Evolutionary conservation across 106 monocot species (phyloP), one percentile per base, ranked within the genome.

Genomic region (Dendrobium huoshanense): DNA sequence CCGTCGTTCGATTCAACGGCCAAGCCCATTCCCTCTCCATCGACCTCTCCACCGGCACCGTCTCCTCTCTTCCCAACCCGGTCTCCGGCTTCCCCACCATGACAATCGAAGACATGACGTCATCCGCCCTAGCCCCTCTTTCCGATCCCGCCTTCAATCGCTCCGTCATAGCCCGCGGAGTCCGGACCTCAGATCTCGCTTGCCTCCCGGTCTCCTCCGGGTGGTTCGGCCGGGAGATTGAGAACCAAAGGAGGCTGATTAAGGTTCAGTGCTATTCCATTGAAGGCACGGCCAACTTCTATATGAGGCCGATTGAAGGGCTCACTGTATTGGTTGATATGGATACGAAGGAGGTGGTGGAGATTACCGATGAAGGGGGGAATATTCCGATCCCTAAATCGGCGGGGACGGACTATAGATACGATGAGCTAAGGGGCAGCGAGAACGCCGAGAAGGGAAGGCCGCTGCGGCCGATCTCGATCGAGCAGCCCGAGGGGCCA

Each of bases 281-380:
- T 9, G 88, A 94, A 72, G 93, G 90, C 55, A 96, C 96, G 18
- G 90, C 96, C n/a, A 96, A 96, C 80, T 96, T 96, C 88, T 96
- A 96, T 90, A 96, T 96, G 93, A 85, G 96, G 18, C 96, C 96
- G 37, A 92, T 96, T 84, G 96, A 96, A 77, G 96, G 96, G 29
- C 92, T 96, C 47, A 96, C 96, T 29, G 90, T 94, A n/a, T 81
- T 96, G 11, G 33, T 96, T 55, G 96, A 96, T 85, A 79, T 94
- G 61, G 96, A 96, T 83, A 96, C 88, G 48, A 78, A 79, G 78
- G 83, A 90, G 27, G 92, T 94, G 20, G 72, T 93, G 31, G 75
- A 90, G 7, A 81, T 96, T 47, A 51, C 77, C 22, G 96, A 96
- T 68, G 15, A 29, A 10, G 87, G 87, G 8, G 55, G 40, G 27